Percentiles rank a stretch among this genome's conserved stretches.
Evolutionary conservation across 805 yeast genomes (phyloP).

Genomic region (Wickerhamiella occidentalis): DNA sequence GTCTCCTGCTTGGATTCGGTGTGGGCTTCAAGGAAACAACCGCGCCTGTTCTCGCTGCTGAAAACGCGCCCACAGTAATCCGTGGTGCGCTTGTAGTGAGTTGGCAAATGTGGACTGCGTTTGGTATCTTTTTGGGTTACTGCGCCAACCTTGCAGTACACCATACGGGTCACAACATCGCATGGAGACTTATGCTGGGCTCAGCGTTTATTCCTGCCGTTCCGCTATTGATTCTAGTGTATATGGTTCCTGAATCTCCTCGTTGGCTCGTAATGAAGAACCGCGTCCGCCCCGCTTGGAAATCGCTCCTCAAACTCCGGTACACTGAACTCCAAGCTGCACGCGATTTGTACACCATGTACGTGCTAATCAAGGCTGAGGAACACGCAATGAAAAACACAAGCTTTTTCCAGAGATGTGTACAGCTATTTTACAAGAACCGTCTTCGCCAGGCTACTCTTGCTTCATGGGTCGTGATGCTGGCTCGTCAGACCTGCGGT

Average conservation of each 20-base stretch:
- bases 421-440: constrained; percentile 18
- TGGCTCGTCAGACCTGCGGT: constrained; percentile 88
- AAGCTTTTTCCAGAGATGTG: constrained; percentile 14
- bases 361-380: constrained; percentile 37
- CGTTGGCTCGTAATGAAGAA: constrained; percentile 52
- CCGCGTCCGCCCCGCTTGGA: constrained; percentile 38
- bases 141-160: constrained; percentile 47
- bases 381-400: constrained; percentile 38
- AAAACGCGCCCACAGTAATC: constrained; percentile 43
- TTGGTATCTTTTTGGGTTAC: constrained; percentile 58
- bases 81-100: constrained; percentile 58
- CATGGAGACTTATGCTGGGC: constrained; percentile 59
- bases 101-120: constrained; percentile 69
- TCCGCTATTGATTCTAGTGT: constrained; percentile 42
- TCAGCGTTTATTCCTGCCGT: constrained; percentile 43
- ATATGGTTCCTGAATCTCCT: constrained; percentile 56
- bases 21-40: constrained; percentile 57
- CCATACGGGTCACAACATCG: constrained; percentile 34
- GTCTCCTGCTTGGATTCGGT: constrained; percentile 50
- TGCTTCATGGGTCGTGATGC: constrained; percentile 73
- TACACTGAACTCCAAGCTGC: constrained; percentile 44
- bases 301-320: constrained; percentile 38
- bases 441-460: constrained; percentile 74
- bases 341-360: constrained; percentile 49
- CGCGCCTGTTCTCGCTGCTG: constrained; percentile 58